Conservation (phyloP, 441 rosid species). For the Bocquillonia castaneifolia region DNA sequence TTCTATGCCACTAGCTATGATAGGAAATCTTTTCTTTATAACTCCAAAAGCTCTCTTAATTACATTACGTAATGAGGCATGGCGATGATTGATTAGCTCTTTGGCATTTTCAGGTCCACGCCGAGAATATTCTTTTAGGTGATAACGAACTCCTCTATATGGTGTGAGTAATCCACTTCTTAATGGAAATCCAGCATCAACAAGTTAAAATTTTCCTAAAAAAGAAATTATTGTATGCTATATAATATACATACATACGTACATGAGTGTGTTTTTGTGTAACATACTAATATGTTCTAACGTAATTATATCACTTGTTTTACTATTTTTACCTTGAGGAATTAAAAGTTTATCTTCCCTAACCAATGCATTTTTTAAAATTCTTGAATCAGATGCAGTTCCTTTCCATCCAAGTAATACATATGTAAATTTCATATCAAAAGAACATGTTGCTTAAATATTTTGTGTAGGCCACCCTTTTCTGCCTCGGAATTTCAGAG, state of each 20-base stretch:
- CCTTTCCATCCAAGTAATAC: too few relatives aligned
- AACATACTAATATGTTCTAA: too few relatives aligned
- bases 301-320: too few relatives aligned
- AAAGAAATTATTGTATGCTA: background rate
- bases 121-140: background rate
- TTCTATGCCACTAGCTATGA: background rate
- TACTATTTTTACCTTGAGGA: background rate
- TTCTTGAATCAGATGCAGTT: background rate
- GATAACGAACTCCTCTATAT: background rate
- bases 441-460: too few relatives aligned
- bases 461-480: too few relatives aligned
- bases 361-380: background rate
- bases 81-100: background rate
- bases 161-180: background rate
- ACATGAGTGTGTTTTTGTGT: too few relatives aligned
- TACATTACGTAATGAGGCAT: background rate
- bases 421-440: too few relatives aligned
- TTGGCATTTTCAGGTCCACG: background rate
- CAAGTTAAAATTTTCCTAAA: background rate
- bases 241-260: too few relatives aligned
- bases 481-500: too few relatives aligned
- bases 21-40: background rate
- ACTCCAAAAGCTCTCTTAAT: background rate
- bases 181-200: background rate
- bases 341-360: background rate